Percentiles rank a stretch among this genome's conserved stretches.
These are phyloP conservation scores for Cutaneotrichosporon sp. DNA, from an alignment of 1,284 basidiomycete species.

Conservation along the genomic window DNA sequence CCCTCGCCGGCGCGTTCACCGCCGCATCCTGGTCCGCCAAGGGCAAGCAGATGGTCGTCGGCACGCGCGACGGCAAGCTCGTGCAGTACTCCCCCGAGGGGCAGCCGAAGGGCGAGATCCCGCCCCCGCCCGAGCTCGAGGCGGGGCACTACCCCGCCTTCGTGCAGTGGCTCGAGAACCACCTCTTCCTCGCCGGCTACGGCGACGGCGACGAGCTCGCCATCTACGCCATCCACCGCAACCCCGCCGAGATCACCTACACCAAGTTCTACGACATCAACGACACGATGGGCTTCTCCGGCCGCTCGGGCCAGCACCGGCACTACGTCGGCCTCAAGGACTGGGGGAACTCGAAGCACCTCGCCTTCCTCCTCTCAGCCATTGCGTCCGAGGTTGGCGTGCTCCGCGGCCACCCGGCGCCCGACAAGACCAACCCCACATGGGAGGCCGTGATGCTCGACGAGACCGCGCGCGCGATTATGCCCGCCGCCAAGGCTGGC, in stretches of 20 bases:
- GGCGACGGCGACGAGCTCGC: conserved; percentile 49
- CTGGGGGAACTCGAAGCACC: conserved; percentile 52
- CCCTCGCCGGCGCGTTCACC: conserved; percentile 42
- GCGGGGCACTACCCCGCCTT: conserved; percentile 38
- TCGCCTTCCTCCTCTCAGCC: conserved; percentile 56
- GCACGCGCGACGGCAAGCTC: conserved; percentile 53
- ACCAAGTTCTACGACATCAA: conserved; percentile 53
- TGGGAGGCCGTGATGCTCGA: conserved; percentile 58
- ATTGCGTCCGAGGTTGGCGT: conserved; percentile 54
- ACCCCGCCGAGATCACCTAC: conserved; percentile 41
- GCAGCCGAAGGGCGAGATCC: conserved; percentile 55
- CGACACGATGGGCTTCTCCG: conserved; percentile 48
- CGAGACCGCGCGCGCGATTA: conserved; percentile 56
- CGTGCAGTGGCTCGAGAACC: conserved; percentile 61
- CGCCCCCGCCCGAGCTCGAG: conserved; percentile 48
- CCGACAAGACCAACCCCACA: conserved; percentile 30
- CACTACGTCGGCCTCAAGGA: conserved; percentile 50
- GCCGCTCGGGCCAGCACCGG: conserved; percentile 43
- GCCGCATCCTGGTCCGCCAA: conserved; percentile 59
- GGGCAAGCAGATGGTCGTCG: conserved; percentile 61
- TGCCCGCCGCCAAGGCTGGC: conserved; percentile 55
- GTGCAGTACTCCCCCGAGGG: conserved; percentile 59
- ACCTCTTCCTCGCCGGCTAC: conserved; percentile 59
- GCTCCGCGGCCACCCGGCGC: conserved; percentile 35
- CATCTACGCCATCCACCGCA: conserved; percentile 48